Evolutionary conservation across 208 protist genomes (phyloP).

Genomic region (Leishmania tarentolae): DNA sequence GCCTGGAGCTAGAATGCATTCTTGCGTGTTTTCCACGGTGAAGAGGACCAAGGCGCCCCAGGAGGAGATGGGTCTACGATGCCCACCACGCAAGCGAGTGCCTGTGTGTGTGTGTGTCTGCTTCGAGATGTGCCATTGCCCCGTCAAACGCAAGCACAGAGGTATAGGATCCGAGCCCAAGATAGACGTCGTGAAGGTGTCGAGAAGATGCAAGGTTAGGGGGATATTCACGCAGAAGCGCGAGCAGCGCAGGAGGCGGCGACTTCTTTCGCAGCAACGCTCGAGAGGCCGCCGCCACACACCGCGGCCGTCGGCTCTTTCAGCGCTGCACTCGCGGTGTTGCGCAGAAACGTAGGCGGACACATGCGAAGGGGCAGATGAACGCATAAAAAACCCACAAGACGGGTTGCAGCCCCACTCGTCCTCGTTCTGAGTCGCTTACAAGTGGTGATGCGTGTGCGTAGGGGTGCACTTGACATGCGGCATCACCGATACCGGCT

Average conservation of each 20-base stretch:
- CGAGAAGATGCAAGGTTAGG: background rate
- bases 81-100: background rate
- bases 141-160: background rate
- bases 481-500: background rate
- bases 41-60: no score
- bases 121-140: background rate
- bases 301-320: background rate
- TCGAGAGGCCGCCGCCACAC: background rate
- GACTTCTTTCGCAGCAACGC: background rate
- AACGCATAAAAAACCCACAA: background rate
- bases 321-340: background rate
- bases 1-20: conserved; percentile 1
- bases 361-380: background rate
- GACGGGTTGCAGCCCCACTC: background rate
- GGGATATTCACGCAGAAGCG: no score
- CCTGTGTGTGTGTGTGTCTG: background rate
- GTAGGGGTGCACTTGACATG: background rate
- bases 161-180: background rate
- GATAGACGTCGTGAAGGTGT: background rate
- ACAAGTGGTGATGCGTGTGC: background rate
- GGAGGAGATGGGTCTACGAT: background rate
- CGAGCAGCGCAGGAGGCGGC: background rate
- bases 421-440: background rate
- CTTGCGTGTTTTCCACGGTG: background rate
- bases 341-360: background rate